These are phyloP conservation scores for Nigrograna mackinnonii DNA, from an alignment of 2,329 filamentous ascomycete species.

Conservation along the genomic window DNA sequence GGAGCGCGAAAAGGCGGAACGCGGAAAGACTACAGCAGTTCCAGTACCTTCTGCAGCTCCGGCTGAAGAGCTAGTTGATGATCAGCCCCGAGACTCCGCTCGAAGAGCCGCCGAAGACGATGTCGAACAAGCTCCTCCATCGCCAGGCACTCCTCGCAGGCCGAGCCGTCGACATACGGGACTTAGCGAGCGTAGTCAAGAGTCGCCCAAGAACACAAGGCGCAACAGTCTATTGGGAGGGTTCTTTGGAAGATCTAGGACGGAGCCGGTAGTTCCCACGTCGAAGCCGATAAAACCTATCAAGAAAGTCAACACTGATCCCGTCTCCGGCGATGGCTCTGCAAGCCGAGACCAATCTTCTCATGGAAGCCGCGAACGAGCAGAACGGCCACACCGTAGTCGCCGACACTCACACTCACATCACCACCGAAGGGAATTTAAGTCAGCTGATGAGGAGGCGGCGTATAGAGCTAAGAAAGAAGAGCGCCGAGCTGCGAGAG, in stretches of 20 bases:
- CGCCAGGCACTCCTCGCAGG: constrained; percentile 23
- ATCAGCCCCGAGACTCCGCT: constrained; percentile 28
- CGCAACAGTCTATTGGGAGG: constrained; percentile 36
- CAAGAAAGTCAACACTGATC: constrained; percentile 26
- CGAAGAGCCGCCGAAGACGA: constrained; percentile 30
- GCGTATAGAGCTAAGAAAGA: constrained; percentile 36
- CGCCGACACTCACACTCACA: constrained; percentile 29
- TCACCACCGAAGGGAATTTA: constrained; percentile 26
- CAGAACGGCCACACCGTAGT: constrained; percentile 32
- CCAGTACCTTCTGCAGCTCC: constrained; percentile 12
- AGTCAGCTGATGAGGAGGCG: constrained; percentile 33
- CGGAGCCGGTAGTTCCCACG: constrained; percentile 25
- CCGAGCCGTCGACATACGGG: constrained; percentile 25
- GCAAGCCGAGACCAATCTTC: constrained; percentile 35
- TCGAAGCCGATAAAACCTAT: constrained; percentile 27
- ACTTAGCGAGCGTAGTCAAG: constrained; percentile 21
- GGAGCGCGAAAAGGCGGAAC: constrained; percentile 29
- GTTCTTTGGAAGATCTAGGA: constrained; percentile 35
- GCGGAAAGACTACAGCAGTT: background rate
- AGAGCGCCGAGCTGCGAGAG: constrained; percentile 26
- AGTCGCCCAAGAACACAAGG: constrained; percentile 14
- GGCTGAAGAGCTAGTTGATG: constrained; percentile 13
- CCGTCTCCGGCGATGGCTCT: constrained; percentile 20
- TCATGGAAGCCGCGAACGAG: constrained; percentile 31
- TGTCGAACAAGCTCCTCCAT: constrained; percentile 16